Conservation (phyloP, 2,329 filamentous ascomycete genomes). For the Colletotrichum musae region DNA sequence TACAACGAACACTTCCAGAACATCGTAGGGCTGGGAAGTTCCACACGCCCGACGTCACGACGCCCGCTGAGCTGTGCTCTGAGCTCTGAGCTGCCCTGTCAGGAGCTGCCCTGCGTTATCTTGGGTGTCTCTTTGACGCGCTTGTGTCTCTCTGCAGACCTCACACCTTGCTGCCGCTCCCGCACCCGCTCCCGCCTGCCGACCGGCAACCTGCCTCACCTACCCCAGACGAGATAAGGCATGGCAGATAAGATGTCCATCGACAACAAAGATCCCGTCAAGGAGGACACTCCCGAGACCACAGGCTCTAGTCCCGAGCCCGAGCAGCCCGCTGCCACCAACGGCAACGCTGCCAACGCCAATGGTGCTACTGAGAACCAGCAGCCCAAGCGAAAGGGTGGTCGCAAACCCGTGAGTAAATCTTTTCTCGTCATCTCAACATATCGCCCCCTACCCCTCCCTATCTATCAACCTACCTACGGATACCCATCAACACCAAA, state of each 20-base stretch:
- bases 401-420: conserved; percentile 93
- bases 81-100: no score
- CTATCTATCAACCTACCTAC: conserved; percentile 5
- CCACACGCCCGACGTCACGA: conserved; percentile 51
- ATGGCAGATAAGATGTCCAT: conserved; percentile 80
- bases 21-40: conserved; percentile 42
- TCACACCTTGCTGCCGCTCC: conserved; percentile 52
- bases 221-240: conserved; percentile 55
- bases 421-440: conserved; percentile 43
- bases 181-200: conserved; percentile 43
- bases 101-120: conserved; percentile 6
- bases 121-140: conserved; percentile 44
- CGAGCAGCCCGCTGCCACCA: conserved; percentile 57
- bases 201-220: conserved; percentile 44
- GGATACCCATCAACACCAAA: conserved; percentile 25
- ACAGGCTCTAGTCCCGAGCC: conserved; percentile 72
- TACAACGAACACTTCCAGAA: conserved; percentile 50
- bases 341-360: conserved; percentile 50
- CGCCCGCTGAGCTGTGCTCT: conserved; percentile 41
- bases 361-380: conserved; percentile 64
- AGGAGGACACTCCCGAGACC: conserved; percentile 75
- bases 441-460: conserved; percentile 21
- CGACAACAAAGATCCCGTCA: conserved; percentile 70
- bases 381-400: conserved; percentile 95
- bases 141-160: neutral